Evolutionary conservation across 2,329 filamentous ascomycete species (phyloP), one percentile per base, ranked within the genome.

Genomic region (Biscogniauxia mediterranea): DNA sequence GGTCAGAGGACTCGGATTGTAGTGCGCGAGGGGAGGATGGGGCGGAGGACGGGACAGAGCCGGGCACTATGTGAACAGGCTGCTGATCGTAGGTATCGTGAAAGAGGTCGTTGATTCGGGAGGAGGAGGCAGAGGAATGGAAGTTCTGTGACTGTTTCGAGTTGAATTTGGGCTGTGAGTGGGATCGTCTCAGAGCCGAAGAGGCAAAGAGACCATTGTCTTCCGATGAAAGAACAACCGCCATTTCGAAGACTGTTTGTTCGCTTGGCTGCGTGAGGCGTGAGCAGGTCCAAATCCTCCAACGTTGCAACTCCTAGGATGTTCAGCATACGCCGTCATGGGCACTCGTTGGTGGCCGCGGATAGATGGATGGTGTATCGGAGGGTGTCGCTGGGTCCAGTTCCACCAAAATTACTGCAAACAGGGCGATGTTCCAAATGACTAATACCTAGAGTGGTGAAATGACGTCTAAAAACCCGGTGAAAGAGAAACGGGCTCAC

Each of bases 151-250:
- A 71, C 23, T 77, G 75, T 57, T 76, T 76, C 8, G 80, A 75
- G 62, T 77, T 73, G 58, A 88, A 85, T 67, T 82, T 85, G 56
- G 82, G 79, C 66, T 87, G 84, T 2, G 86, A 88, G 65, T 86
- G 83, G 13, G 86, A 87, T 62, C 86, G 83, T 65, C 81, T 82
- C 67, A 88, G 73, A 23, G 80, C 73, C 55, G 82, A 79, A 17
- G 83, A 75, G 52, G 79, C 78, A 74, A 87, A 88, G 72, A 83
- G 83, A 68, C 77, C 78, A 65, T 77, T 81, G 69, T 88, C 85
- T 69, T 88, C 85, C 17, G 83, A 81, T 52, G 80, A 72, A 62
- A 86, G 75, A 67, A 85, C 83, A 66, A 84, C 81, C 49, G 84
- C 83, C 84, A 86, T 86, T 62, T 63, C 64, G 62, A 57, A 57